These are phyloP conservation scores for Ilyonectria destructans DNA, from an alignment of 2,329 filamentous ascomycete genomes.

Conservation along the genomic window DNA sequence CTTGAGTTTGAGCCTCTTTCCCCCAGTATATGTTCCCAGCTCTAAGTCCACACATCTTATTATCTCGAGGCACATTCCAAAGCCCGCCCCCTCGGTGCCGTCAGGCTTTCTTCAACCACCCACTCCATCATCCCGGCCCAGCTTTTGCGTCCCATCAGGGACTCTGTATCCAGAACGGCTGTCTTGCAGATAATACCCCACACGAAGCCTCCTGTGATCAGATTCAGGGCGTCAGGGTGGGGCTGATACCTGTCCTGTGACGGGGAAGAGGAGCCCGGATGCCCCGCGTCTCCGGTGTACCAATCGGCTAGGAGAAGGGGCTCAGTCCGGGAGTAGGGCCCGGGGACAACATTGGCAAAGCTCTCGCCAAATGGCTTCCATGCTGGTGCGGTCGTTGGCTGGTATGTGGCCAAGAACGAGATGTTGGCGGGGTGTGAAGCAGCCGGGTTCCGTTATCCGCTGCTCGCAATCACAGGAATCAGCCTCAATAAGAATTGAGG, in stretches of 20 bases:
- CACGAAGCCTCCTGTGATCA: slow-evolving; percentile 16
- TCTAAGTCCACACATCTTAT: neutral
- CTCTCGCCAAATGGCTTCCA: slow-evolving; percentile 25
- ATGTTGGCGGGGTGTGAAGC: neutral
- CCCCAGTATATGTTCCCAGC: neutral
- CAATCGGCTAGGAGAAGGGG: neutral
- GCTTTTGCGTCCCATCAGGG: slow-evolving; percentile 11
- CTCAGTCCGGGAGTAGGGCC: slow-evolving; percentile 3
- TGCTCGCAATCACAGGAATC: neutral
- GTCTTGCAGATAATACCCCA: slow-evolving; percentile 6
- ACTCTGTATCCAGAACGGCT: slow-evolving; percentile 24
- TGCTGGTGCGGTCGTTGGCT: slow-evolving; percentile 1
- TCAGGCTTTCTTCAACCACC: neutral
- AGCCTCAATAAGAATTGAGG: slow-evolving; percentile 10
- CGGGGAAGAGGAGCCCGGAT: neutral
- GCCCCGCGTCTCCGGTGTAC: slow-evolving; percentile 3
- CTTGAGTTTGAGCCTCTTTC: neutral
- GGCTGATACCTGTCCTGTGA: slow-evolving; percentile 19
- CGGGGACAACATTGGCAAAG: slow-evolving; percentile 12
- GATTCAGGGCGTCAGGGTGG: neutral
- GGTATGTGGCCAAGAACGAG: neutral
- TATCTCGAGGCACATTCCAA: neutral
- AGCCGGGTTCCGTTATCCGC: slow-evolving; percentile 28
- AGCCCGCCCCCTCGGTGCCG: neutral
- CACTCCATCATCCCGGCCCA: neutral